Percentiles rank a stretch among this genome's conserved stretches.
Evolutionary conservation across 495 filamentous ascomycete genomes (phyloP).

Genomic region (Oidiodendron maius): DNA sequence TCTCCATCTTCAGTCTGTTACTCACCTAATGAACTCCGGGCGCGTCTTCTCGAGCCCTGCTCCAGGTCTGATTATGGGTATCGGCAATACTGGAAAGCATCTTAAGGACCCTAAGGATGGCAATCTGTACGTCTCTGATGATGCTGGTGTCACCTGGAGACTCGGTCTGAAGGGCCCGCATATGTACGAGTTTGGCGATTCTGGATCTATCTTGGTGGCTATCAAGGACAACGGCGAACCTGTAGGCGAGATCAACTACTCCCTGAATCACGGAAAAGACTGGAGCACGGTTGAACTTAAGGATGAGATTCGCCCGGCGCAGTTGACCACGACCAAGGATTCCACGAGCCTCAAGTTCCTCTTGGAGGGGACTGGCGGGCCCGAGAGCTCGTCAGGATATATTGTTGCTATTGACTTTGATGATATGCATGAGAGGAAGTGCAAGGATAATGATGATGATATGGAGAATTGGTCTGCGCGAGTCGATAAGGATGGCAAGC

Average conservation of each 20-base stretch:
- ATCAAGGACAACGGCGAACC: slow-evolving; percentile 49
- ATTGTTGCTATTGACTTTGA: slow-evolving; percentile 78
- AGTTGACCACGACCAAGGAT: slow-evolving; percentile 81
- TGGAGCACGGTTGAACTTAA: slow-evolving; percentile 65
- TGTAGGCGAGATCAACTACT: slow-evolving; percentile 69
- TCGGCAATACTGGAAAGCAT: slow-evolving; percentile 77
- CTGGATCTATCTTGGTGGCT: slow-evolving; percentile 81
- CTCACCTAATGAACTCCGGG: slow-evolving; percentile 69
- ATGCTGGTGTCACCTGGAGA: slow-evolving; percentile 82
- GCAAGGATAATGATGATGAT: slow-evolving; percentile 71
- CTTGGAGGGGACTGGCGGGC: slow-evolving; percentile 49
- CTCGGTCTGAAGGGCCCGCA: slow-evolving; percentile 72
- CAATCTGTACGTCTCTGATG: slow-evolving; percentile 81
- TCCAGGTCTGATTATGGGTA: slow-evolving; percentile 85
- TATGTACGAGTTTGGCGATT: slow-evolving; percentile 91
- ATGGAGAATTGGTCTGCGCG: slow-evolving; percentile 85
- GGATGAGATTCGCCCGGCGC: slow-evolving; percentile 53
- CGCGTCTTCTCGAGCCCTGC: slow-evolving; percentile 91
- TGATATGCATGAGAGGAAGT: slow-evolving; percentile 73
- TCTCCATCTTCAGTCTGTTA: slow-evolving; percentile 88
- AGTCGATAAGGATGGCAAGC: slow-evolving; percentile 68
- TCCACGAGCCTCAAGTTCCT: slow-evolving; percentile 89
- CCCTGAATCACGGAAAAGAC: slow-evolving; percentile 76
- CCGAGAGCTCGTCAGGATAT: slow-evolving; percentile 37
- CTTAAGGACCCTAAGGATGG: slow-evolving; percentile 63